Base-by-base conservation (phyloP, 805 yeast genomes). In the Danielozyma ontarioensis region DNA sequence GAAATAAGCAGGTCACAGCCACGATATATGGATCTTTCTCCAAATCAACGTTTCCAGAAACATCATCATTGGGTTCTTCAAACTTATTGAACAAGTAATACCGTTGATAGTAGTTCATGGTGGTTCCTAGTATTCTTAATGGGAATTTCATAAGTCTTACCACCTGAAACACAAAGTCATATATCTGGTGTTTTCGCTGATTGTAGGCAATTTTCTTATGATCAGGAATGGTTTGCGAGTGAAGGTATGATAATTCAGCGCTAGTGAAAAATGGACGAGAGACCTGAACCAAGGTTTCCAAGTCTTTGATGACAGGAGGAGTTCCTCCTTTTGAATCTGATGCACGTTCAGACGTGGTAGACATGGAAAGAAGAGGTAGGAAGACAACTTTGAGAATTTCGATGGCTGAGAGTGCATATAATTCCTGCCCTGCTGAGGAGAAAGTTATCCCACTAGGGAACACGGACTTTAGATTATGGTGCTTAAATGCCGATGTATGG, bases 91-190 rank as follows among this genome's bases (percentile, higher is more conserved):
- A 78, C 12, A 87, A 62, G 46, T 74, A 79, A 46, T 70, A 82
- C 31, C 87, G 62, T 45, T 87, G 95, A 50, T 79, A 82, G 42
- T 78, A 78, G 40, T 76, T 72, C 75, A 83, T 76, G 3, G 93
- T 70, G 7, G 84, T 72, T 39, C 80, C 81, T 29, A 87, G 59
- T 2, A 85, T 79, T 31, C 80, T 66, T 14, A 82, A 60, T 0
- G 96, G 96, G 39, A 82, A 74, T 48, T 78, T 78, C 48, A 83
- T 55, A 2, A 60, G 55, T 18, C 67, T 66, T 18, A 78, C 68
- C 3, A 81, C 52, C 37, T 72, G 76, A 40, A 74, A 69, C 21
- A 80, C 48, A 42, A 75, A 74, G 35, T 70, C 73, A 36, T 77
- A 69, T 2, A 79, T 68, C 33, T 74, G 73, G 28, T 69, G 66